phyloP scores from a whole-genome alignment of 164 flowering plant genomes.

The Magnolia officinalis region DNA sequence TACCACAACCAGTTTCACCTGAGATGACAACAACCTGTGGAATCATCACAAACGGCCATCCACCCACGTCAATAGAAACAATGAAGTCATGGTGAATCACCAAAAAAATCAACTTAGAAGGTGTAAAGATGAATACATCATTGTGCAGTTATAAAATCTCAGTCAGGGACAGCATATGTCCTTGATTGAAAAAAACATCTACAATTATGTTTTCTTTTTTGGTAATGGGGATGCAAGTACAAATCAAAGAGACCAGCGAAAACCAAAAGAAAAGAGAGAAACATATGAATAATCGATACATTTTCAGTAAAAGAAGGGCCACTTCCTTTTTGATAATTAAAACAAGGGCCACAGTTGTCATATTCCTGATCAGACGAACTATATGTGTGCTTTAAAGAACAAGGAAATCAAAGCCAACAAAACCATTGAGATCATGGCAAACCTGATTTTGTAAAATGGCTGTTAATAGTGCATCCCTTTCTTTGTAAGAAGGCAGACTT shows the following conservation, averaged over 20 bases:
- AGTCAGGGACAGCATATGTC: no score
- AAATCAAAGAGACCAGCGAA: not conserved
- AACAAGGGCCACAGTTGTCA: not conserved
- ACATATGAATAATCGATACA: not conserved
- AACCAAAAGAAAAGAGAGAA: not conserved
- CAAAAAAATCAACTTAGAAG: not conserved
- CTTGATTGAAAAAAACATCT: no score
- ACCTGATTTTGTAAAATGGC: conserved; percentile 85
- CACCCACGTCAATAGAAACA: not conserved
- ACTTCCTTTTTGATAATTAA: not conserved
- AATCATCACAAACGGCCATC: conserved; percentile 18
- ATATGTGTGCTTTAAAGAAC: not conserved
- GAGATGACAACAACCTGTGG: conserved; percentile 83
- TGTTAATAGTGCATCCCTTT: conserved; percentile 61
- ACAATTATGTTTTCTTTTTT: no score
- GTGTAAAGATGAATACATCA: not conserved
- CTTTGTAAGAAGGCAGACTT: conserved; percentile 81
- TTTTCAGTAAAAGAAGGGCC: not conserved
- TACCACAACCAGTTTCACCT: conserved; percentile 99
- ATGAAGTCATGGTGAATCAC: not conserved
- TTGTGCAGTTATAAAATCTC: no score
- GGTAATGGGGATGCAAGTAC: no score
- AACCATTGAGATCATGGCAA: not conserved
- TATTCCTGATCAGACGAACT: not conserved
- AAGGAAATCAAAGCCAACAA: not conserved